Conservation (phyloP, 371 early-diverging fungal species). For the Mucor circinelloides region DNA sequence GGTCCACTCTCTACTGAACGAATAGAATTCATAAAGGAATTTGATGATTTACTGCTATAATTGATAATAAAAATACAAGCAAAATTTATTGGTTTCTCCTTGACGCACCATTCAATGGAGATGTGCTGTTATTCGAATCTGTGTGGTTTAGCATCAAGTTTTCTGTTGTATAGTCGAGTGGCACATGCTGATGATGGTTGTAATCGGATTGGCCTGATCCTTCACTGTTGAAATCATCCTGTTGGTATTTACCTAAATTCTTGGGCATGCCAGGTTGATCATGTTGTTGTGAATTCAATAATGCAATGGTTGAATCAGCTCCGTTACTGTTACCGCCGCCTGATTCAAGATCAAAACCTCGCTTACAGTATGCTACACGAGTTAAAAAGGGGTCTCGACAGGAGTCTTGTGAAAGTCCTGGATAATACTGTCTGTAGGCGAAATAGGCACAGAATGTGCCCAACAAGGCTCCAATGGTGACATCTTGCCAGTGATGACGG, state of each 20-base stretch:
- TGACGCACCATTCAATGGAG: background rate
- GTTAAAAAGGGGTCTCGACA: constrained; percentile 15
- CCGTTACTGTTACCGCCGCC: background rate
- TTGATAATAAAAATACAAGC: background rate
- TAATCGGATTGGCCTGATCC: background rate
- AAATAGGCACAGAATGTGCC: constrained; percentile 61
- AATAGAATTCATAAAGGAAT: constrained; percentile 7
- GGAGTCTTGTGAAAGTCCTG: constrained; percentile 10
- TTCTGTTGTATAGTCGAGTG: background rate
- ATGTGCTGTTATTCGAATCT: background rate
- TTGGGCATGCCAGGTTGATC: background rate
- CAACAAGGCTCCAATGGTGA: constrained; percentile 62
- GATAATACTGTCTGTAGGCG: constrained; percentile 62
- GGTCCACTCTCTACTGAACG: constrained; percentile 10
- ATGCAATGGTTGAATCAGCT: background rate
- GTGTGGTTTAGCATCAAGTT: background rate
- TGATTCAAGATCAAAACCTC: background rate
- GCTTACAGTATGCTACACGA: background rate
- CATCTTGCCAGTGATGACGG: constrained; percentile 87
- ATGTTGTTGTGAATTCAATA: background rate
- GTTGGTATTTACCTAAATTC: background rate
- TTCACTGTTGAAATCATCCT: background rate
- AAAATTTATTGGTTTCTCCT: background rate
- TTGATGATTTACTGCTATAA: constrained; percentile 11
- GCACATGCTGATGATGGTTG: background rate